Evolutionary conservation across 345 rosid species (phyloP).

Genomic region (Citrus trifoliata): DNA sequence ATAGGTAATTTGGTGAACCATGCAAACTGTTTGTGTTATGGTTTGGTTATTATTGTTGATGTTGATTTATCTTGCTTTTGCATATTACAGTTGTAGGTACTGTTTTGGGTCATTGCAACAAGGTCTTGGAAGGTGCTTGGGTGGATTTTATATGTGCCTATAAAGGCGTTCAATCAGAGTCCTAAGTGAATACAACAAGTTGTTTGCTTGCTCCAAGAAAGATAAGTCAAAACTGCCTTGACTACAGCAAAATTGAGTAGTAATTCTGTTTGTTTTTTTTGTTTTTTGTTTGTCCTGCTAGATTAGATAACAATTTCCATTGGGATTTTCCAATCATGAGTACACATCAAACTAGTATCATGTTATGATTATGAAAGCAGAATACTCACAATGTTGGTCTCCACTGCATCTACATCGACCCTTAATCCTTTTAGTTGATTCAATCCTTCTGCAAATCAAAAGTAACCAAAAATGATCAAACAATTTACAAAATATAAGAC

Average conservation of each 20-base stretch:
- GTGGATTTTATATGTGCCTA: neutral
- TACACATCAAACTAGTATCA: neutral
- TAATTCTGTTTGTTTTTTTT: neutral
- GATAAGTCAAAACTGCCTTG: neutral
- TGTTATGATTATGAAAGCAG: neutral
- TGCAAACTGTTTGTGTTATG: neutral
- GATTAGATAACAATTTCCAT: neutral
- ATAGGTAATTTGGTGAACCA: neutral
- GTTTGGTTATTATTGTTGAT: neutral
- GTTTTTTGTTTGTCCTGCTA: too few species aligned
- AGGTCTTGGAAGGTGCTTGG: neutral
- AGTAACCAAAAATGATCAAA: neutral
- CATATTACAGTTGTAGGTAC: neutral
- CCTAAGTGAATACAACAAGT: too few species aligned
- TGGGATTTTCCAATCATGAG: neutral
- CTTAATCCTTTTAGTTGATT: constrained; percentile 67
- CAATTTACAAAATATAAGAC: neutral
- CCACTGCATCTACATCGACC: constrained; percentile 63
- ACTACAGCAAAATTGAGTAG: neutral
- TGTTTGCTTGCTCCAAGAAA: neutral
- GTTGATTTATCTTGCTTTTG: neutral
- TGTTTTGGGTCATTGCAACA: neutral
- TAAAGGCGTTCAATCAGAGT: too few species aligned
- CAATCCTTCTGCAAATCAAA: constrained; percentile 53
- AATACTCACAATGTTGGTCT: constrained; percentile 83